Evolutionary conservation across 768 basidiomycete species (phyloP).

Genomic region (Leccinum incarnatum): DNA sequence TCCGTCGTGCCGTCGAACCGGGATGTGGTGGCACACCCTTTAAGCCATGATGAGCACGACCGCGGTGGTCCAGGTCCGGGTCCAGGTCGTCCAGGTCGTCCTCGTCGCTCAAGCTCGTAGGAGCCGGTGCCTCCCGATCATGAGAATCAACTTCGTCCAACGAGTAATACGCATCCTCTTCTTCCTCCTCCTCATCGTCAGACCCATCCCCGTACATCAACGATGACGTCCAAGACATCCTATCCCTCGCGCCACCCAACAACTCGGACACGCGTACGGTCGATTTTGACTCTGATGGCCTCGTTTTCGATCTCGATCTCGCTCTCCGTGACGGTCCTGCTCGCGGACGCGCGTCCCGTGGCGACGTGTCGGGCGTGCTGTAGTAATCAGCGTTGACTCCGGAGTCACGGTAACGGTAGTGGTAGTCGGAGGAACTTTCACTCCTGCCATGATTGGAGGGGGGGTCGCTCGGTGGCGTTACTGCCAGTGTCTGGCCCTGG

Average conservation of each 20-base stretch:
- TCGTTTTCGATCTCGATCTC: not conserved
- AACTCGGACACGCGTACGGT: constrained; percentile 6
- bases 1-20: constrained; percentile 41
- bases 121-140: not conserved
- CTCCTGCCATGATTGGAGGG: not conserved
- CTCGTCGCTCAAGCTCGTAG: not conserved
- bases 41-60: not conserved
- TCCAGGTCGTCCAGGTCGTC: not conserved
- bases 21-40: not conserved
- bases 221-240: constrained; percentile 2
- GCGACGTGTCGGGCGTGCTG: constrained; percentile 24
- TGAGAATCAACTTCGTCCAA: constrained; percentile 43
- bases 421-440: not conserved
- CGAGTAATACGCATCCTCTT: constrained; percentile 34
- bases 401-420: not conserved
- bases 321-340: not conserved
- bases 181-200: constrained; percentile 19
- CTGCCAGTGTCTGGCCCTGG: not conserved
- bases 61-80: not conserved
- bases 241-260: not conserved
- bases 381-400: constrained; percentile 17
- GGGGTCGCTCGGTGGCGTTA: not conserved
- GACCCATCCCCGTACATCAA: not conserved
- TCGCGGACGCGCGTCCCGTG: constrained; percentile 10
- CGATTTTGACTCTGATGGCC: not conserved